Base-by-base conservation (phyloP, 2,329 filamentous ascomycete species). In the Sordariomycetes sp. region DNA sequence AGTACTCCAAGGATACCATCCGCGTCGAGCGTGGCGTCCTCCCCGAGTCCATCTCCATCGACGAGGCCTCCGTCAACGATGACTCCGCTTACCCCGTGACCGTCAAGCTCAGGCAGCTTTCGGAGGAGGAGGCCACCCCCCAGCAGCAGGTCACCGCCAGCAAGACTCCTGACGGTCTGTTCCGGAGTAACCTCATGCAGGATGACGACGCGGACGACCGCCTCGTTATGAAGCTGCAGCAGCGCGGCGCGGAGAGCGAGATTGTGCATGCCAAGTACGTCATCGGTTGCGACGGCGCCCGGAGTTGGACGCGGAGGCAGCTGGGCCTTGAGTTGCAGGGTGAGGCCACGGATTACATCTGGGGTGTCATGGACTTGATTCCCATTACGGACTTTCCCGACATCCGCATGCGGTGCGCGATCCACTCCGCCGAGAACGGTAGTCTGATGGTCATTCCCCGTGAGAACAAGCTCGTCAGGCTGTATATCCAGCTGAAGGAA, bases 361-460 rank as follows among this genome's bases (percentile, higher is more conserved):
- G 73, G 73, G 74, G 74, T 8, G 73, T 76, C 1, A 62, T 75
- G 45, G 72, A 71, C 32, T 67, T 66, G 54, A 62, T 68, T 10
- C 66, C 67, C 35, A 68, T 69, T n/a, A 68, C 67, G 1, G 72
- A 82, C 63, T 86, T 85, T 59, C 77, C 76, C 39, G 78, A 81
- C 60, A 76, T 84, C 54, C 74, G 81, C 6, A 74, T 71, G 62
- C 70, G 77, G 24, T 80, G 76, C 58, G 74, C 77, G 13, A 77
- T 83, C 45, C 79, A 82, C 62, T 76, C 74, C 34, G 75, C 72
- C 17, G 67, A 74, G 51, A 68, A 73, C 10, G 83, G 83, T 0
- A 82, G 74, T 56, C 67, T 86, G 25, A 83, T 86, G 80, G 74
- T 85, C 2, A 85, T 86, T 58, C 87, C 87, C 0, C 76, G 85